Percentiles rank a stretch among this genome's conserved stretches.
These are phyloP conservation scores for Ophiosphaerella herpotricha DNA, from an alignment of 2,329 filamentous ascomycete species.

Conservation along the genomic window DNA sequence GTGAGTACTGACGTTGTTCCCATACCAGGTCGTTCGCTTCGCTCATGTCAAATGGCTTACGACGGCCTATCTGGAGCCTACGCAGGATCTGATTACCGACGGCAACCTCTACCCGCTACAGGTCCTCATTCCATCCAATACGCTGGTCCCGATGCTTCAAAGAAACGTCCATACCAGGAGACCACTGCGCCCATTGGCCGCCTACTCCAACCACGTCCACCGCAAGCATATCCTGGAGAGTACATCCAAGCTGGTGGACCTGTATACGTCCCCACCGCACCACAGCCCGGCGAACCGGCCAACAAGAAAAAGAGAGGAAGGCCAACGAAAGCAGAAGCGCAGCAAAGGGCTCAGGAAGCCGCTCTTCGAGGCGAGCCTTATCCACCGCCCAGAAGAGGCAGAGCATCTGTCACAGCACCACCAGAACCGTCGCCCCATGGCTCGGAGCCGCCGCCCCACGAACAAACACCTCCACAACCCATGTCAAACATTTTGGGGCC, in stretches of 20 bases:
- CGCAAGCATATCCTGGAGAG: constrained; percentile 41
- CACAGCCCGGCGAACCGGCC: constrained; percentile 39
- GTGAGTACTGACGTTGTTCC: constrained; percentile 13
- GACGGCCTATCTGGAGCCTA: constrained; percentile 33
- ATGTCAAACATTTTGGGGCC: constrained; percentile 19
- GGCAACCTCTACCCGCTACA: constrained; percentile 30
- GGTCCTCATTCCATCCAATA: constrained; percentile 32
- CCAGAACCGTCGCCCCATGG: constrained; percentile 28
- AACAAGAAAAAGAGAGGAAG: constrained; percentile 55
- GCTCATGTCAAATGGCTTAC: constrained; percentile 44
- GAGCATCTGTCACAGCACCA: constrained; percentile 35
- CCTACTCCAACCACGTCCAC: constrained; percentile 52
- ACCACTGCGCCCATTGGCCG: constrained; percentile 43
- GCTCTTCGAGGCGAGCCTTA: constrained; percentile 47
- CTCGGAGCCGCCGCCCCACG: constrained; percentile 29
- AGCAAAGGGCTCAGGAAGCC: constrained; percentile 50
- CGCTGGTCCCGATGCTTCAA: constrained; percentile 37
- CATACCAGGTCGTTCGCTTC: constrained; percentile 41
- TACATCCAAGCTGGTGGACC: constrained; percentile 32
- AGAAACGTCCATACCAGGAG: constrained; percentile 44
- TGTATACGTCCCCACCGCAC: constrained; percentile 33
- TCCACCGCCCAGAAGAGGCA: constrained; percentile 42
- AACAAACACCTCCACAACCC: constrained; percentile 35
- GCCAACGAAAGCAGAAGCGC: constrained; percentile 54
- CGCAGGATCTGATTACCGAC: constrained; percentile 33